phyloP scores from a whole-genome alignment of 139 green algal species.

The Tetratostichococcus sp. region DNA sequence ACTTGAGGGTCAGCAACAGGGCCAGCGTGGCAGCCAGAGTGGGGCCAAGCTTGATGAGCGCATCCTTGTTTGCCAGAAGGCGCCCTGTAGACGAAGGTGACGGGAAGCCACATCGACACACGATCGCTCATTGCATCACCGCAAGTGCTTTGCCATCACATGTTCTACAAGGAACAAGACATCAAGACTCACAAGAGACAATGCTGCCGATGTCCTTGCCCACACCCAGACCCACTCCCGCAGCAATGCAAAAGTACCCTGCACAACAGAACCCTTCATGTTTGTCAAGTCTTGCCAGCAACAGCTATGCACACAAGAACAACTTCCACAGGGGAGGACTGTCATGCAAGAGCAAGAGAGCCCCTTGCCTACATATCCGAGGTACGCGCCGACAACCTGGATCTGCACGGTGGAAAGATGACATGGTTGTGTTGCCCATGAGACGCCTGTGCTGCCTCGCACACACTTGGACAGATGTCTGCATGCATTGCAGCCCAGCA shows the following conservation, averaged over 20 bases:
- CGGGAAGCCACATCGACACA: not conserved
- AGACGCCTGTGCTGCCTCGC: too few relatives aligned
- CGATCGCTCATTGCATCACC: too few relatives aligned
- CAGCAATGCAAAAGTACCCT: constrained; percentile 66
- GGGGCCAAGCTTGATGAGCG: constrained; percentile 51
- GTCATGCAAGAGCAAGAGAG: too few relatives aligned
- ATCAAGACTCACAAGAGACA: constrained; percentile 5
- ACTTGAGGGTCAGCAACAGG: constrained; percentile 49
- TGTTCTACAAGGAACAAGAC: too few relatives aligned
- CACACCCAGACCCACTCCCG: constrained; percentile 40
- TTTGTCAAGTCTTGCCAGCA: too few relatives aligned
- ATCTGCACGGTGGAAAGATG: too few relatives aligned
- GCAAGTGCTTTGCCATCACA: too few relatives aligned
- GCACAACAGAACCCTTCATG: too few relatives aligned
- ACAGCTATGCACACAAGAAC: not conserved
- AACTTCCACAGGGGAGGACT: not conserved
- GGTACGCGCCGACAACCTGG: constrained; percentile 69
- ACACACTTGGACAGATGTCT: too few relatives aligned
- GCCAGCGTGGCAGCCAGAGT: constrained; percentile 28
- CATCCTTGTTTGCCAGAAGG: constrained; percentile 22
- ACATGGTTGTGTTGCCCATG: too few relatives aligned
- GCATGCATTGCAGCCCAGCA: too few relatives aligned
- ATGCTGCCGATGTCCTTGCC: constrained; percentile 32
- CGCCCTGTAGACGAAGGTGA: constrained; percentile 25
- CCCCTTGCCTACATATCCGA: constrained; percentile 40